Evolutionary conservation across 495 filamentous ascomycete genomes (phyloP), one percentile per base, ranked within the genome.

Genomic region (Pseudomonodictys pantanalensis): DNA sequence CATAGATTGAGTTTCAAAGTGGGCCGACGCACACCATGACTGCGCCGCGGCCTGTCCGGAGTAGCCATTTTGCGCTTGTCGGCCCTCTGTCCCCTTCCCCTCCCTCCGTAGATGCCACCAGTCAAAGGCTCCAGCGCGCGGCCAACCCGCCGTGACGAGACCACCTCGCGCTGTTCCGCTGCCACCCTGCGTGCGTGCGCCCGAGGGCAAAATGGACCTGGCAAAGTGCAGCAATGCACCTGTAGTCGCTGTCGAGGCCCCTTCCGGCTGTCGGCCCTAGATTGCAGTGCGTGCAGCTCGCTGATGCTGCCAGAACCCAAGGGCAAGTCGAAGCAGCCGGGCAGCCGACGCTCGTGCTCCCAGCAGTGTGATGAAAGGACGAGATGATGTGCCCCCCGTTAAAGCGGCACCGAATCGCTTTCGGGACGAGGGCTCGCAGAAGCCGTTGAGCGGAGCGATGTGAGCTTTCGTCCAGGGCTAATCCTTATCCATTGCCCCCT

Each of bases 1-100:
- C 43, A 56, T 58, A 66, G 57, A 62, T 66, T 53, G 60, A 32
- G 57, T 61, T 66, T 57, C 57, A 65, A 57, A 66, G 57, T 46
- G 57, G 45, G n/a, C 58, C 33, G 33, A 61, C 17, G 52, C 52
- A 35, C 38, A 1, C 25, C 57, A 3, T 30, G 23, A 51, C 57
- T 61, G 49, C 51, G 15, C 17, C 29, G 52, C 46, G 60, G 44
- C 52, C 60, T 56, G 58, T 49, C 50, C 43, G 15, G 10, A 33
- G 23, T 49, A 53, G 18, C 38, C 57, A 60, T 29, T 24, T 44
- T 48, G 11, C 35, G 29, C 50, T 41, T 41, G 17, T 51, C 47
- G 47, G 47, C 47, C 47, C 47, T 51, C 24, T 8, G 3, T 26
- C 33, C 47, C 47, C 25, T 28, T 35, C 9, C 25, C 25, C 45